phyloP scores from a whole-genome alignment of 2,329 filamentous ascomycete genomes.

The Botrytis pseudocinerea region DNA sequence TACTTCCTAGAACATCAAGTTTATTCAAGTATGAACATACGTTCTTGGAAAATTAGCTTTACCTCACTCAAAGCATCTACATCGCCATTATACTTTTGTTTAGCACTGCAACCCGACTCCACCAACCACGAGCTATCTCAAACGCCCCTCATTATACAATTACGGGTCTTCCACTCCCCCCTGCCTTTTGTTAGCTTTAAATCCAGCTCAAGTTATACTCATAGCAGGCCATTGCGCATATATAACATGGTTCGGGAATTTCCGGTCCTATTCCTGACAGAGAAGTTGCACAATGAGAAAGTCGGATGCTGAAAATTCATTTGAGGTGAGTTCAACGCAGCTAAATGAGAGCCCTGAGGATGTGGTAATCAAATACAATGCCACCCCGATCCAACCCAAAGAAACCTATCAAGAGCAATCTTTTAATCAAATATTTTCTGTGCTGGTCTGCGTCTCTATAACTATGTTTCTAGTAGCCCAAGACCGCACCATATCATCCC shows the following conservation, averaged over 20 bases:
- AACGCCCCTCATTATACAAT: neutral
- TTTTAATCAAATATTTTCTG: neutral
- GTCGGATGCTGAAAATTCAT: neutral
- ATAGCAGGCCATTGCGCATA: neutral
- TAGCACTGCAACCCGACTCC: neutral
- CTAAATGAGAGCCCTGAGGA: neutral
- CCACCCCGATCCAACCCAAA: neutral
- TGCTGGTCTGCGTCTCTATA: slow-evolving; percentile 25
- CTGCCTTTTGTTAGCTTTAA: too few species aligned
- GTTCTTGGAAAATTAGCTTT: neutral
- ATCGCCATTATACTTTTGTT: neutral
- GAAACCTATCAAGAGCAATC: neutral
- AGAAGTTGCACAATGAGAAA: neutral
- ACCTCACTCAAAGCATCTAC: too few species aligned
- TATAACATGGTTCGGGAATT: neutral
- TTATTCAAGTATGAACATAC: neutral
- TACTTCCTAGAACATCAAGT: neutral
- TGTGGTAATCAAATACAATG: neutral
- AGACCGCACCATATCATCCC: slow-evolving; percentile 15
- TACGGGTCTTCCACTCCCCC: neutral
- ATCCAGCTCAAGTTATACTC: too few species aligned
- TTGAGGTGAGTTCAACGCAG: neutral
- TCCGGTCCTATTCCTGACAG: neutral
- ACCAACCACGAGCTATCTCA: too few species aligned
- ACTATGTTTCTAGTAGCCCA: slow-evolving; percentile 26